Percentiles rank a stretch among this genome's conserved stretches.
Conservation (phyloP, 2,329 filamentous ascomycete species). For the Biscogniauxia sp. region DNA sequence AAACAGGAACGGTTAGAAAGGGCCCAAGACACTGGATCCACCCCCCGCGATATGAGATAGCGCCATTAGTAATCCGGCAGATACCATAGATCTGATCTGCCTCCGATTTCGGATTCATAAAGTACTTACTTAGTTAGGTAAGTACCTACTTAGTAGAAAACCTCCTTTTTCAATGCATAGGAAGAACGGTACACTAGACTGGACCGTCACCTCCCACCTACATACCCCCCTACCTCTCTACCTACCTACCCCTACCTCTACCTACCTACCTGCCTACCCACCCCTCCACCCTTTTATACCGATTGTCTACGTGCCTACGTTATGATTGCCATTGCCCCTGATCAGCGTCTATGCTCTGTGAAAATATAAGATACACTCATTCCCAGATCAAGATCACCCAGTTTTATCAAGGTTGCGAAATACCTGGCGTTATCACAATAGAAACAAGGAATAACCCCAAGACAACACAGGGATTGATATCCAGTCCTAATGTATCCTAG, state of each 20-base stretch:
- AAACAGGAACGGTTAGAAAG: conserved; percentile 4
- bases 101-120: neutral
- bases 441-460: neutral
- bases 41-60: neutral
- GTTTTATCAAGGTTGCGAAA: too few species aligned
- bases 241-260: neutral
- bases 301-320: too few species aligned
- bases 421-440: conserved; percentile 1
- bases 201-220: neutral
- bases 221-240: neutral
- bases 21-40: conserved; percentile 8
- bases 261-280: too few species aligned
- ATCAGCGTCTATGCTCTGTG: too few species aligned
- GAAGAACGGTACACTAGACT: neutral
- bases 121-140: too few species aligned
- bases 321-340: too few species aligned
- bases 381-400: too few species aligned
- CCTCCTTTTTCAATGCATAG: neutral
- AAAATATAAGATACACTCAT: too few species aligned
- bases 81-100: neutral
- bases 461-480: neutral
- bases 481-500: conserved; percentile 12
- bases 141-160: too few species aligned
- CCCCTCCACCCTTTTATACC: too few species aligned
- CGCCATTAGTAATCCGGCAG: neutral